Conservation (phyloP, 106 monocot genomes). For the Allium fistulosum region DNA sequence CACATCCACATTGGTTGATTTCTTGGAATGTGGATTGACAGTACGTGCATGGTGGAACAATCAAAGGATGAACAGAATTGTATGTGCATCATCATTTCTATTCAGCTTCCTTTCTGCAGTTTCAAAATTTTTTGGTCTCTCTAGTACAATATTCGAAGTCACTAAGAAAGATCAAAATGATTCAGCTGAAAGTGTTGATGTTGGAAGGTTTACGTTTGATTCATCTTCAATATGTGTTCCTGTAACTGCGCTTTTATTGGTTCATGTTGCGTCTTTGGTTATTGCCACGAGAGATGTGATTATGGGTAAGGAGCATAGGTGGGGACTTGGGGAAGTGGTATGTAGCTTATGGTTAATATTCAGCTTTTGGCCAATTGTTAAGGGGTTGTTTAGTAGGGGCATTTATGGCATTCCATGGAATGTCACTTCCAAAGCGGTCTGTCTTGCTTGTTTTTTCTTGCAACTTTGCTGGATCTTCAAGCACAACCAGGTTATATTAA, state of each 20-base stretch:
- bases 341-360: constrained; percentile 30
- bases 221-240: constrained; percentile 37
- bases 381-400: constrained; percentile 35
- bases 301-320: background rate
- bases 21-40: constrained; percentile 22
- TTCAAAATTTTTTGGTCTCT: constrained; percentile 36
- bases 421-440: constrained; percentile 24
- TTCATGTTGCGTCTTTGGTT: constrained; percentile 17
- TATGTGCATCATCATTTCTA: constrained; percentile 19
- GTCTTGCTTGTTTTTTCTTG: constrained; percentile 21
- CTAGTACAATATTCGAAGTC: constrained; percentile 43
- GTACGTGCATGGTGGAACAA: constrained; percentile 59
- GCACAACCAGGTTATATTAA: too few relatives aligned
- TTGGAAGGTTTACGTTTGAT: constrained; percentile 55
- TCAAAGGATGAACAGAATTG: constrained; percentile 42
- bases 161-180: constrained; percentile 37
- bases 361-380: constrained; percentile 46
- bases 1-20: constrained; percentile 19
- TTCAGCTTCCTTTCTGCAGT: constrained; percentile 29
- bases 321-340: constrained; percentile 31
- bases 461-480: background rate
- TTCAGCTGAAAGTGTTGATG: background rate
- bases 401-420: constrained; percentile 53
- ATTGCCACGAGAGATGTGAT: background rate
- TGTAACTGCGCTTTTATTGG: constrained; percentile 26